These are phyloP conservation scores for Ophiosphaerella narmari DNA, from an alignment of 2,329 filamentous ascomycete species.

Conservation along the genomic window DNA sequence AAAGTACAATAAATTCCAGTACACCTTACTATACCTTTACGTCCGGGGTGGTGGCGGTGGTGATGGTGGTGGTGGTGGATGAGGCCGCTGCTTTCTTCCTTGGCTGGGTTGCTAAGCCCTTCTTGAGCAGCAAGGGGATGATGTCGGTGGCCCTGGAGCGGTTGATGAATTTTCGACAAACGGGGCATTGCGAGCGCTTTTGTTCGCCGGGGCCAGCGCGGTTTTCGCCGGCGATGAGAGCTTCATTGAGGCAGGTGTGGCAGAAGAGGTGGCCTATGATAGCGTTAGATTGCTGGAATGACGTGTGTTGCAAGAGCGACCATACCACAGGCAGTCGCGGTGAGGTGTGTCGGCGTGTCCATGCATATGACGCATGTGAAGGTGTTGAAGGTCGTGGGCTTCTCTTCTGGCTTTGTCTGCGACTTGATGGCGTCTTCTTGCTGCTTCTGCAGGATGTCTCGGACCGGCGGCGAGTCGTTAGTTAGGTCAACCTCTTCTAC, in stretches of 20 bases:
- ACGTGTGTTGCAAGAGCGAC: slow-evolving; percentile 6
- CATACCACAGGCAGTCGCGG: slow-evolving; percentile 64
- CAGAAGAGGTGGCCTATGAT: slow-evolving; percentile 65
- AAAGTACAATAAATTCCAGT: slow-evolving; percentile 15
- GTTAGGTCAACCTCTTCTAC: slow-evolving; percentile 59
- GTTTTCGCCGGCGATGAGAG: slow-evolving; percentile 61
- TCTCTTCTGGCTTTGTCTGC: slow-evolving; percentile 47
- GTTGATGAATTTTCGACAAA: slow-evolving; percentile 52
- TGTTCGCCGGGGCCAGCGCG: slow-evolving; percentile 51
- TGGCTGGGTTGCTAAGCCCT: slow-evolving; percentile 42
- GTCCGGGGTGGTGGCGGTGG: slow-evolving; percentile 4
- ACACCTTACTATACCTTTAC: slow-evolving; percentile 26
- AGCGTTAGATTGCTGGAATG: slow-evolving; percentile 5
- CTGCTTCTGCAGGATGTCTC: slow-evolving; percentile 57
- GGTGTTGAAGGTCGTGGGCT: slow-evolving; percentile 49
- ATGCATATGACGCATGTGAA: slow-evolving; percentile 68
- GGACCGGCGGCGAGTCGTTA: slow-evolving; percentile 47
- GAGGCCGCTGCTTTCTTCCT: slow-evolving; percentile 25
- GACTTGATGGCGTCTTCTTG: slow-evolving; percentile 57
- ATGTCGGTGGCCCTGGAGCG: slow-evolving; percentile 48
- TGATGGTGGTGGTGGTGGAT: slow-evolving; percentile 4
- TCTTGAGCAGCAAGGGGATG: slow-evolving; percentile 50
- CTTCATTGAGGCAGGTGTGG: slow-evolving; percentile 65
- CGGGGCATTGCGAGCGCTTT: slow-evolving; percentile 53
- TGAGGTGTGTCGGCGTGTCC: slow-evolving; percentile 64